Evolutionary conservation across 176 grass and related monocot species (phyloP), one percentile per base, ranked within the genome.

Genomic region (Musa itinerans): DNA sequence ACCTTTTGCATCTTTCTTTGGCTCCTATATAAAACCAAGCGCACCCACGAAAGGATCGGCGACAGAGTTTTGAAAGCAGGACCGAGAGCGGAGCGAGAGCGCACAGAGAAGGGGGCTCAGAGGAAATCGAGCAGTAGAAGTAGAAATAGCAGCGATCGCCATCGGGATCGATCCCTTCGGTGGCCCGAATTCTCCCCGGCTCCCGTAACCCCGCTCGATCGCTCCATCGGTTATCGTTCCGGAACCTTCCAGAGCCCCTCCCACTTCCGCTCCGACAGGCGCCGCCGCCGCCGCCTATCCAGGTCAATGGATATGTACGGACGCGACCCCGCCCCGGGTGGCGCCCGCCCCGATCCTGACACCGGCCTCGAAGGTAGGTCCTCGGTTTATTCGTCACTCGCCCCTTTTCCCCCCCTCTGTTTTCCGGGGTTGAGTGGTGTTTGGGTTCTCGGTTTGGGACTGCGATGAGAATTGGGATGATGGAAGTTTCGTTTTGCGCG

Each of bases 21-120:
- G 58, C 74, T 57, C 34, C 34, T 76, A 76, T 76, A 57, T 76
- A 76, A 76, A 25, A 57, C 57, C 29, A 34, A 69, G 14, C 66
- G n/a, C 66, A 49, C 9, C 66, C 8, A 43, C 26, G 6, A 29
- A 69, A 24, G 67, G 49, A 69, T 17, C 29, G 29, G 29, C 4
- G 34, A 50, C 13, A 2, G 69, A 53, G 69, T 20, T 19, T 17
- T 12, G 54, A 74, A 74, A n/a, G 58, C 21, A 54, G 58, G 22
- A 59, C 17, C 20, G 17, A 65, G n/a, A 61, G 74, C 34, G n/a
- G n/a, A 22, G 1, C 6, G 57, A 51, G 29, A 19, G 19, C 21
- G 54, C n/a, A 29, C 19, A 8, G 64, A 0, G 24, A 14, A 10
- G 24, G 65, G 25, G n/a, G 65, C 56, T 54, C 8, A 43, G 56